Percentiles rank a stretch among this genome's conserved stretches.
Evolutionary conservation across 2,329 filamentous ascomycete species (phyloP).

Genomic region (Verticillium nonalfalfae): DNA sequence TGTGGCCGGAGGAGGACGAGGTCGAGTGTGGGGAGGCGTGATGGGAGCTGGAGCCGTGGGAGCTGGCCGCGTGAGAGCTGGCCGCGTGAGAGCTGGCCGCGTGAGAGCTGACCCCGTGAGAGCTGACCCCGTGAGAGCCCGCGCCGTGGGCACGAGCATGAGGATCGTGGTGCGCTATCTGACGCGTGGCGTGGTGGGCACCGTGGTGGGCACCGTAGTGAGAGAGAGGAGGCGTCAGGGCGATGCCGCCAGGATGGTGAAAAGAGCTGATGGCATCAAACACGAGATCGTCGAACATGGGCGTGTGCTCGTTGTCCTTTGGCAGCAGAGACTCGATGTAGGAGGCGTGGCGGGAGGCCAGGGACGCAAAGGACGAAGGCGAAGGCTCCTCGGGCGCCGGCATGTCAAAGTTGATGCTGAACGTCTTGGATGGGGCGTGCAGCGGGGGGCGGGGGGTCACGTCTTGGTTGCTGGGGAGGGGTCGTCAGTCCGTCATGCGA

Average conservation of each 20-base stretch:
- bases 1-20: slow-evolving; percentile 11
- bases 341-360: slow-evolving; percentile 35
- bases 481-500: slow-evolving; percentile 4
- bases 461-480: slow-evolving; percentile 10
- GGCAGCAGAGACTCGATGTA: slow-evolving; percentile 34
- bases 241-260: slow-evolving; percentile 7
- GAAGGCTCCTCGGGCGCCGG: slow-evolving; percentile 23
- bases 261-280: not conserved
- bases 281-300: slow-evolving; percentile 2
- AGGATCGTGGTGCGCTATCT: not conserved
- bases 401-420: slow-evolving; percentile 46
- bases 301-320: slow-evolving; percentile 7
- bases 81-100: too few relatives aligned
- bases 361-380: slow-evolving; percentile 23
- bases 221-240: not conserved
- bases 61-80: too few relatives aligned
- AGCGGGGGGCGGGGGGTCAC: slow-evolving; percentile 18
- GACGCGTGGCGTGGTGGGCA: not conserved
- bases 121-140: too few relatives aligned
- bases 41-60: slow-evolving; percentile 7
- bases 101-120: too few relatives aligned
- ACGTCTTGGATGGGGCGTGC: slow-evolving; percentile 39
- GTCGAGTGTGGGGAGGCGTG: slow-evolving; percentile 11
- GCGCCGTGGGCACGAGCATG: slow-evolving; percentile 5
- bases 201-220: not conserved